These are phyloP conservation scores for Verticillium isaacii DNA, from an alignment of 2,329 filamentous ascomycete genomes.

Conservation along the genomic window DNA sequence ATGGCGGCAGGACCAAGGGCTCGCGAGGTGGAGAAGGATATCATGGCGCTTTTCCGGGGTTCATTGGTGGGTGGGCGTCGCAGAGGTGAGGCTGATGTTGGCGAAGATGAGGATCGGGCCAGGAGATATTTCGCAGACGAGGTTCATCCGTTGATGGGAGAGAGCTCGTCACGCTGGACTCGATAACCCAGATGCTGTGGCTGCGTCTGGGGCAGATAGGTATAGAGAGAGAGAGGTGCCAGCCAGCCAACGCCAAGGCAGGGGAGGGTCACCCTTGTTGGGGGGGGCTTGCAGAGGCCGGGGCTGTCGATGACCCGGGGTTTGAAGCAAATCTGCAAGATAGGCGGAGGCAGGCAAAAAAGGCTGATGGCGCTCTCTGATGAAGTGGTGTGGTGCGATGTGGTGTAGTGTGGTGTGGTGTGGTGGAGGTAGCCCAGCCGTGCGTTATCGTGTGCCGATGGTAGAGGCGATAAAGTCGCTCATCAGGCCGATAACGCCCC, in stretches of 20 bases:
- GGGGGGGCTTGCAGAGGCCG: background rate
- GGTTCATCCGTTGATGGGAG: background rate
- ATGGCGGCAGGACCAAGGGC: background rate
- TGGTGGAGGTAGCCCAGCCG: background rate
- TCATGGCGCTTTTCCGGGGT: background rate
- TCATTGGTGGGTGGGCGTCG: background rate
- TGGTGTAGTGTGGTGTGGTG: background rate
- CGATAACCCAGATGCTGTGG: background rate
- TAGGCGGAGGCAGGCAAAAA: background rate
- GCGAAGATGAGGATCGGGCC: background rate
- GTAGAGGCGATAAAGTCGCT: background rate
- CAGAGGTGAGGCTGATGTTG: background rate
- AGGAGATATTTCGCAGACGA: background rate
- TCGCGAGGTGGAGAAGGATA: background rate
- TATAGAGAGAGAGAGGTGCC: background rate
- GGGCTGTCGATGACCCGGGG: background rate
- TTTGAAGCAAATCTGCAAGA: background rate
- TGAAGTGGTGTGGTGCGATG: background rate
- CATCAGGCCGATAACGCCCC: background rate
- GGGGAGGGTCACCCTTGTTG: background rate
- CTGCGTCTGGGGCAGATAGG: background rate
- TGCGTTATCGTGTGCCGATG: background rate
- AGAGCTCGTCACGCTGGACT: background rate
- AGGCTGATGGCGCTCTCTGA: background rate
- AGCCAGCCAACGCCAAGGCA: background rate